A percentile compares a stretch with the other conserved stretches of the same genome.
Conservation (phyloP, 176 grass and related monocot genomes). For the Paspalum notatum region DNA sequence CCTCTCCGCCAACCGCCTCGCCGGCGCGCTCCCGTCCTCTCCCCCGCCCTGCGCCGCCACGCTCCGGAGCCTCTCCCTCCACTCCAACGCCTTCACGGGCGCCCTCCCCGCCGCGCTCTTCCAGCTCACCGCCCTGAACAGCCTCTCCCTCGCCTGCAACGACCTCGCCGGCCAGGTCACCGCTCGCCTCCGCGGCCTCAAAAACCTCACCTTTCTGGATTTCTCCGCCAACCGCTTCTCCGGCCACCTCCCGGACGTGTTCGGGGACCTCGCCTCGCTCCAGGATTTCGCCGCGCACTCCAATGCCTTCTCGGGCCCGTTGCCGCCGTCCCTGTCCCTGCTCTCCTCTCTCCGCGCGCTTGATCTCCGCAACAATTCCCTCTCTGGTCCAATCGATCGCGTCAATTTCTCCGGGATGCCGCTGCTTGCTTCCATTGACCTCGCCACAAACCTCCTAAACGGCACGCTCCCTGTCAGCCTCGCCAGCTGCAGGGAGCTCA, state of each 20-base stretch:
- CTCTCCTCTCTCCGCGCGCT: slow-evolving; percentile 60
- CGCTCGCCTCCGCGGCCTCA: slow-evolving; percentile 47
- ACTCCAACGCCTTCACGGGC: slow-evolving; percentile 65
- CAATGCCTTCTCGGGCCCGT: slow-evolving; percentile 58
- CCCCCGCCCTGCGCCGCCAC: slow-evolving; percentile 51
- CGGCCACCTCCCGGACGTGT: slow-evolving; percentile 74
- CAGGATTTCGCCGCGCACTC: slow-evolving; percentile 64
- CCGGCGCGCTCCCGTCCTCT: slow-evolving; percentile 43
- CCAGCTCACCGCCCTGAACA: slow-evolving; percentile 49
- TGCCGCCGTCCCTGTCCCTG: slow-evolving; percentile 64
- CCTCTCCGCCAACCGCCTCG: slow-evolving; percentile 70
- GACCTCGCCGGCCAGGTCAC: slow-evolving; percentile 56
- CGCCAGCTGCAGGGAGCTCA: slow-evolving; percentile 59
- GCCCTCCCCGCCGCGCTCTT: slow-evolving; percentile 67
- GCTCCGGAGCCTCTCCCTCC: slow-evolving; percentile 59
- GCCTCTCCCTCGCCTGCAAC: slow-evolving; percentile 71
- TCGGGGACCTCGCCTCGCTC: slow-evolving; percentile 57
- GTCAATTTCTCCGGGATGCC: slow-evolving; percentile 79
- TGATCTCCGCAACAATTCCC: slow-evolving; percentile 84
- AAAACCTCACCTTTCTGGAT: slow-evolving; percentile 59
- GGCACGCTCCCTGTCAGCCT: slow-evolving; percentile 69
- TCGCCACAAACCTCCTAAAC: slow-evolving; percentile 75
- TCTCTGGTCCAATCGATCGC: slow-evolving; percentile 57
- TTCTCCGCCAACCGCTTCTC: slow-evolving; percentile 70
- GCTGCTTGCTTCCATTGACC: slow-evolving; percentile 63